Conservation (phyloP, 768 basidiomycete species). For the Phlegmacium glaucopus region DNA sequence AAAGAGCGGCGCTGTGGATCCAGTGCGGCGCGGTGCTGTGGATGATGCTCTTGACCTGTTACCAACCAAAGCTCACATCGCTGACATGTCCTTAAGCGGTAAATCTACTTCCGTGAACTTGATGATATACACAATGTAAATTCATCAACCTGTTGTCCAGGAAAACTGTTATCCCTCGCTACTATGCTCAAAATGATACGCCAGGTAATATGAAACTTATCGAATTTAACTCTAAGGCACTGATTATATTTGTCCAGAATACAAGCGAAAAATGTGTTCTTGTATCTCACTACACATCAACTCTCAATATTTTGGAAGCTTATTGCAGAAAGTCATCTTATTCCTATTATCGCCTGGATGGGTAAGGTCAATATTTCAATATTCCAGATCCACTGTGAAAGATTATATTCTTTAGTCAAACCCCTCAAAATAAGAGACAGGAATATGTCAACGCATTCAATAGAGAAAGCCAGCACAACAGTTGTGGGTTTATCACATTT, state of each 20-base stretch:
- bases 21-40: slow-evolving; percentile 46
- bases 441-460: slow-evolving; percentile 91
- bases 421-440: slow-evolving; percentile 72
- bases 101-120: slow-evolving; percentile 11
- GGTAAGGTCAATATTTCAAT: slow-evolving; percentile 41
- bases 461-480: slow-evolving; percentile 60
- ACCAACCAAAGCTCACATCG: slow-evolving; percentile 55
- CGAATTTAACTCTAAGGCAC: not conserved
- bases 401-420: slow-evolving; percentile 47
- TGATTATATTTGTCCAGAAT: slow-evolving; percentile 38
- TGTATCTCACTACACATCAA: slow-evolving; percentile 95
- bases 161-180: slow-evolving; percentile 69
- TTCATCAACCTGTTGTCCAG: slow-evolving; percentile 33
- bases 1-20: slow-evolving; percentile 22
- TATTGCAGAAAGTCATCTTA: slow-evolving; percentile 77
- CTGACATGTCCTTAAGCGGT: slow-evolving; percentile 84
- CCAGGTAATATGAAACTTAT: slow-evolving; percentile 36
- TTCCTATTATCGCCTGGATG: slow-evolving; percentile 83
- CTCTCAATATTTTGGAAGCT: slow-evolving; percentile 87
- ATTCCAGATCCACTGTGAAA: not conserved
- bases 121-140: not conserved
- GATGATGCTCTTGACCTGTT: slow-evolving; percentile 59
- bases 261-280: slow-evolving; percentile 95
- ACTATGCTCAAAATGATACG: slow-evolving; percentile 59
- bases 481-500: slow-evolving; percentile 52